Evolutionary conservation across 192 early-diverging fungal genomes (phyloP).

Genomic region (Tieghemiomyces parasiticus): DNA sequence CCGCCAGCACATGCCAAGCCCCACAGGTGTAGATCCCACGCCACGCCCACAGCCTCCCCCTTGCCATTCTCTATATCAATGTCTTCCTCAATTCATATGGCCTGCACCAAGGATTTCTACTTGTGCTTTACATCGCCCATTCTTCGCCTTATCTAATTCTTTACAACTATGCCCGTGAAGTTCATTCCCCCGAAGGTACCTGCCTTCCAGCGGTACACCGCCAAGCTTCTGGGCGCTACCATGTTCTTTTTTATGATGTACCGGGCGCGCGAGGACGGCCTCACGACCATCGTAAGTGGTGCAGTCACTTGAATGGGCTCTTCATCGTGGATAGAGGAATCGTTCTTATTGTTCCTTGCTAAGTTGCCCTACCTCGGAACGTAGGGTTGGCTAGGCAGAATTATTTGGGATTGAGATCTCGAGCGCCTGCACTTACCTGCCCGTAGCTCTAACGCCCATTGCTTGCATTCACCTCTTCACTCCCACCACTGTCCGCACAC

Average conservation of each 20-base stretch:
- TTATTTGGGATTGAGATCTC: background rate
- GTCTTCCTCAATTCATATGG: too few relatives aligned
- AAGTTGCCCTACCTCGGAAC: background rate
- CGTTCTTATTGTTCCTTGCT: background rate
- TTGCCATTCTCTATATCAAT: too few relatives aligned
- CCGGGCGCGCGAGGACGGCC: constrained; percentile 57
- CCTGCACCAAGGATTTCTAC: too few relatives aligned
- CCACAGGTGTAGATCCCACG: too few relatives aligned
- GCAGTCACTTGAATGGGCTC: background rate
- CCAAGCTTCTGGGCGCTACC: constrained; percentile 49
- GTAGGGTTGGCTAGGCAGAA: background rate
- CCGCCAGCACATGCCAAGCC: too few relatives aligned
- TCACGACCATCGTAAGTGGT: constrained; percentile 44
- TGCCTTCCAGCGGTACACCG: constrained; percentile 31
- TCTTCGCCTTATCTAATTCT: background rate
- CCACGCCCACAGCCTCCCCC: too few relatives aligned
- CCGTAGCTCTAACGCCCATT: background rate
- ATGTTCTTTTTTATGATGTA: constrained; percentile 85
- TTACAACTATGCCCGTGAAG: constrained; percentile 12
- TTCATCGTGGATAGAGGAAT: background rate
- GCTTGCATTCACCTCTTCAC: background rate
- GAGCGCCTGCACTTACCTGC: background rate
- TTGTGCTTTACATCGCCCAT: background rate
- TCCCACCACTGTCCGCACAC: too few relatives aligned
- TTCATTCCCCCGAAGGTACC: constrained; percentile 24